Base-by-base conservation (phyloP, 2,329 filamentous ascomycete genomes). In the Pseudogymnoascus sp. region DNA sequence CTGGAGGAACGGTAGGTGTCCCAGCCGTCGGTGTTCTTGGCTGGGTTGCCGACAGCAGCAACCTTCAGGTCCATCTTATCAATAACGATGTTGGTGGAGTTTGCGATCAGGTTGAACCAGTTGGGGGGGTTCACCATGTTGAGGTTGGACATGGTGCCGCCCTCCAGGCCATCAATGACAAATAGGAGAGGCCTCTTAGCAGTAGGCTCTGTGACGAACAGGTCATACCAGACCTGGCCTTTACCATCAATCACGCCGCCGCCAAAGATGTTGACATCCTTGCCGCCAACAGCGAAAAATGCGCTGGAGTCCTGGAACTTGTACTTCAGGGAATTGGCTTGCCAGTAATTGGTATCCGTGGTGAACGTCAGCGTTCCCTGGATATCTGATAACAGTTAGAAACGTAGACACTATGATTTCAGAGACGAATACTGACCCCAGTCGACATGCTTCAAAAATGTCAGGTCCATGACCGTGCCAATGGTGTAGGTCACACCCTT, bases 261-360 rank as follows among this genome's bases (percentile, higher is more conserved):
- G 0, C 87, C 88, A 66, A 87, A 90, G 54, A 90, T 80, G 64
- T 88, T 86, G 10, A 90, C 83, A 73, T 84, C 85, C 18, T 80
- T 76, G 31, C 87, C 87, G 42, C 86, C 86, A 39, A 87, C 79
- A 70, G 85, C 81, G 78, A 86, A 89, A 77, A 89, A 88, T 1
- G 83, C 83, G 0, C 83, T 86, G 4, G 82, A 81, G 66, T 88
- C 88, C 69, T 90, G 87, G 75, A 84, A 90, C 5, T 76, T 77
- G 26, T 86, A 85, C 63, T 81, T 80, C 78, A 89, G 89, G 45
- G 80, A 78, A 69, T 88, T 80, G 7, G 78, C 79, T 66, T 86
- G 80, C 87, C 87, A 90, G 74, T 89, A 90, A 67, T 84, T 80
- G 1, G 85, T 86, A 70, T 90, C 84, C 61, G 86, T 81, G 63